Evolutionary conservation across 768 basidiomycete genomes (phyloP), one percentile per base, ranked within the genome.

Genomic region (Serendipita sp.): DNA sequence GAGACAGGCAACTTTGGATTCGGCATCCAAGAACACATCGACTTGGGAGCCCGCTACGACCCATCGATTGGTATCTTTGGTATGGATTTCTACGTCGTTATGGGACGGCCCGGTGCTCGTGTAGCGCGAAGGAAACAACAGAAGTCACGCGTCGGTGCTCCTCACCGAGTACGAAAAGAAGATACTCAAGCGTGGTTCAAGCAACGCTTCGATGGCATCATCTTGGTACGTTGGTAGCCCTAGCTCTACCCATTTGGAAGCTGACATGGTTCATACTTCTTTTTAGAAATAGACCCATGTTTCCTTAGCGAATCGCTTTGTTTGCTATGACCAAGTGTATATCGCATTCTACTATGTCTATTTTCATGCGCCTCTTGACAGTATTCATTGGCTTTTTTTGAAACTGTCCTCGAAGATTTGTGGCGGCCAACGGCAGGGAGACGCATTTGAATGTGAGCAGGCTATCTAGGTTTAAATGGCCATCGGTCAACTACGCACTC

Each of bases 1-100:
- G 91, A 91, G 77, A 96, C 92, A 66, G 95, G 95, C 66, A 97
- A 98, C 88, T 99, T 99, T 75, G 95, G 95, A 70, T 99, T 98
- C 78, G 95, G 94, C 75, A 90, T 96, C 74, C 91, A 95, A 79
- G 91, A 96, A 80, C 95, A 99, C 78, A 99, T 99, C 77, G 95
- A 99, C 77, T 80, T 99, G 69, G 95, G 95, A 73, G 95, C 95
- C 72, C 85, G 95, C 73, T 99, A 99, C 79, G 95, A 99, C 77
- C 95, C 95, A 67, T 82, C 83, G 73, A 97, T 99, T 73, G 95
- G 95, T 85, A 97, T 98, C 76, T 97, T 97, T 74, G 95, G 95
- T 69, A 97, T 97, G 95, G 95, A 99, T 79, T 98, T 99, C 79
- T 94, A 85, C 74, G 88, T 90, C 70, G 91, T 95, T 67, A 95